Percentiles rank a stretch among this genome's conserved stretches.
These are phyloP conservation scores for Fusarium proliferatum DNA, from an alignment of 2,329 filamentous ascomycete genomes.

Conservation along the genomic window DNA sequence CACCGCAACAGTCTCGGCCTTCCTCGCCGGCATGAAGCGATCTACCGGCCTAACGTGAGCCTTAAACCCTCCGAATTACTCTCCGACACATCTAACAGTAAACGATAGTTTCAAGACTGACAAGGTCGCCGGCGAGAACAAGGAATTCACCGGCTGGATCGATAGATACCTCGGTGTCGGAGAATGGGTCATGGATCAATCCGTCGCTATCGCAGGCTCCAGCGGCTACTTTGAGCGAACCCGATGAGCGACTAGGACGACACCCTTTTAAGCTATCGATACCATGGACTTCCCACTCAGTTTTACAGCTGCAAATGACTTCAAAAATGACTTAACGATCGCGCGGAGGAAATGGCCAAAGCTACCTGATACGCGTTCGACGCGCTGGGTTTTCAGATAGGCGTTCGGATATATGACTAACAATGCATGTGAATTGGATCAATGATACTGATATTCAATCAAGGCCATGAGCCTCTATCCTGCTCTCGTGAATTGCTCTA, in stretches of 20 bases:
- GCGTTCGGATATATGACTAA: conserved; percentile 43
- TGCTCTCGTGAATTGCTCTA: not conserved
- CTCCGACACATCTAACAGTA: conserved; percentile 35
- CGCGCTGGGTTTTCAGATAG: conserved; percentile 36
- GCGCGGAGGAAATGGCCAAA: conserved; percentile 16
- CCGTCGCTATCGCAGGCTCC: conserved; percentile 88
- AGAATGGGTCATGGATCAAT: conserved; percentile 98
- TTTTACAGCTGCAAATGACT: not conserved
- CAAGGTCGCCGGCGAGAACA: conserved; percentile 80
- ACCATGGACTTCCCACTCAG: conserved; percentile 28
- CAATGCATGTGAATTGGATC: conserved; percentile 40
- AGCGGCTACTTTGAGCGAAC: conserved; percentile 93
- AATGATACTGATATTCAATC: conserved; percentile 35
- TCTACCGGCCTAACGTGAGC: conserved; percentile 98
- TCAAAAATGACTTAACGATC: conserved; percentile 24
- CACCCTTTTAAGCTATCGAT: conserved; percentile 25
- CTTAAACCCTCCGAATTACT: conserved; percentile 5
- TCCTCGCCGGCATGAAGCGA: conserved; percentile 96
- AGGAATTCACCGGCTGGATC: conserved; percentile 87
- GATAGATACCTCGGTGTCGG: conserved; percentile 94
- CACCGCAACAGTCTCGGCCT: conserved; percentile 80
- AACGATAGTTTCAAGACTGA: conserved; percentile 85
- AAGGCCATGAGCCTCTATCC: conserved; percentile 7
- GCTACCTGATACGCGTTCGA: conserved; percentile 19
- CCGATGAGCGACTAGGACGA: conserved; percentile 62